Evolutionary conservation across 257 asterid species (phyloP).

Genomic region (Cynanchum wilfordii): DNA sequence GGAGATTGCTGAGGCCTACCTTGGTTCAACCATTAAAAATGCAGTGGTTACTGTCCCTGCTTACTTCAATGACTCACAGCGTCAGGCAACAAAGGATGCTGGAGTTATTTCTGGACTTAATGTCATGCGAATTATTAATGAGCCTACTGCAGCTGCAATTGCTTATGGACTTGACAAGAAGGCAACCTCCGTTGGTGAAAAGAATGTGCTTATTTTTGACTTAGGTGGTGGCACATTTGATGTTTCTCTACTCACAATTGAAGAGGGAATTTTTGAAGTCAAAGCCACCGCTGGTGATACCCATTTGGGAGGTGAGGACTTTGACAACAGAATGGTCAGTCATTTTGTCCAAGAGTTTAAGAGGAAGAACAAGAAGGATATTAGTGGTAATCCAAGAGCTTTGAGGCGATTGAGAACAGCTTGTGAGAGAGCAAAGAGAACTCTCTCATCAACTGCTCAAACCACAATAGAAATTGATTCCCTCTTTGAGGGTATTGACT

Average conservation of each 20-base stretch:
- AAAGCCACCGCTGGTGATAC: conserved; percentile 36
- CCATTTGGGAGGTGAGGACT: conserved; percentile 43
- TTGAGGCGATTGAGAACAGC: conserved; percentile 60
- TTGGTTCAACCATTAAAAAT: conserved; percentile 27
- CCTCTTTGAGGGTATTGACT: conserved; percentile 69
- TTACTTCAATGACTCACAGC: conserved; percentile 15
- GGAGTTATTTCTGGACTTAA: conserved; percentile 38
- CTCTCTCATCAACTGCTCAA: conserved; percentile 84
- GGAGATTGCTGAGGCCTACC: conserved; percentile 29
- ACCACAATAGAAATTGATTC: conserved; percentile 79
- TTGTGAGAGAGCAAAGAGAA: conserved; percentile 83
- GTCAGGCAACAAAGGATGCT: conserved; percentile 33
- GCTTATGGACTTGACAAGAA: conserved; percentile 34
- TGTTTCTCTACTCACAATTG: conserved; percentile 34
- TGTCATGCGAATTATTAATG: conserved; percentile 32
- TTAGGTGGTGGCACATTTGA: conserved; percentile 37
- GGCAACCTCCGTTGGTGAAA: conserved; percentile 29
- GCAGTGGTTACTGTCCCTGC: conserved; percentile 27
- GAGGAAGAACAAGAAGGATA: conserved; percentile 75
- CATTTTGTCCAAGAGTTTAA: conserved; percentile 75
- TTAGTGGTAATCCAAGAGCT: conserved; percentile 59
- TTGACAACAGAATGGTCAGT: conserved; percentile 66
- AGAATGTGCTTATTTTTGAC: conserved; percentile 34
- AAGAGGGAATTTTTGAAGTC: conserved; percentile 37
- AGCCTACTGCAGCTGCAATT: conserved; percentile 37